Evolutionary conservation across 805 yeast genomes (phyloP).

Genomic region (Ascoidea tarda): DNA sequence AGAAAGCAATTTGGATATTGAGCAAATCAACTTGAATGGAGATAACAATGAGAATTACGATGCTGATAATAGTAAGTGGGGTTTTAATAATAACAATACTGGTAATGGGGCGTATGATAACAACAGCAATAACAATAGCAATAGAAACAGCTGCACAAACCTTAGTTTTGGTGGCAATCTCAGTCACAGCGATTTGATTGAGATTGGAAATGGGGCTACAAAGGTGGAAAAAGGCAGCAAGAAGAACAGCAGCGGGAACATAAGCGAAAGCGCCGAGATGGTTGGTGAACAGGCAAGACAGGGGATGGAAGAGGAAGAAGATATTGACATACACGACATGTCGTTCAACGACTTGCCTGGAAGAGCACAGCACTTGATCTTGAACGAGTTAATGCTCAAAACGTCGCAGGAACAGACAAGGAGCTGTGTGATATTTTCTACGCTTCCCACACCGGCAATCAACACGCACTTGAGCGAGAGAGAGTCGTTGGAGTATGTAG

Average conservation of each 20-base stretch:
- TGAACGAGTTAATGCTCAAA: slow-evolving; percentile 71
- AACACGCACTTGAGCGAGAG: slow-evolving; percentile 65
- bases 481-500: slow-evolving; percentile 63
- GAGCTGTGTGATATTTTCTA: slow-evolving; percentile 72
- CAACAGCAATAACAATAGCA: neutral
- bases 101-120: no score
- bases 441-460: slow-evolving; percentile 76
- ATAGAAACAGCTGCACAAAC: neutral
- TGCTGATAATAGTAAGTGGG: slow-evolving; percentile 10
- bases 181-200: neutral
- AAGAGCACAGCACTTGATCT: slow-evolving; percentile 74
- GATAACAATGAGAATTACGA: slow-evolving; percentile 7
- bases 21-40: neutral
- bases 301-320: slow-evolving; percentile 12
- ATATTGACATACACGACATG: slow-evolving; percentile 21
- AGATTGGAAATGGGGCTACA: neutral
- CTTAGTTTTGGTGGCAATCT: neutral
- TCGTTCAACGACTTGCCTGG: slow-evolving; percentile 86
- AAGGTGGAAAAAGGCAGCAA: no score
- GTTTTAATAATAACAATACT: slow-evolving; percentile 1
- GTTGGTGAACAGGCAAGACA: slow-evolving; percentile 11
- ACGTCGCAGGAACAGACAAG: slow-evolving; percentile 28
- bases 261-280: neutral
- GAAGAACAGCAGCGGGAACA: neutral
- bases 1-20: neutral